These are phyloP conservation scores for Ustilago lituana DNA, from an alignment of 1,284 basidiomycete species.

Conservation along the genomic window DNA sequence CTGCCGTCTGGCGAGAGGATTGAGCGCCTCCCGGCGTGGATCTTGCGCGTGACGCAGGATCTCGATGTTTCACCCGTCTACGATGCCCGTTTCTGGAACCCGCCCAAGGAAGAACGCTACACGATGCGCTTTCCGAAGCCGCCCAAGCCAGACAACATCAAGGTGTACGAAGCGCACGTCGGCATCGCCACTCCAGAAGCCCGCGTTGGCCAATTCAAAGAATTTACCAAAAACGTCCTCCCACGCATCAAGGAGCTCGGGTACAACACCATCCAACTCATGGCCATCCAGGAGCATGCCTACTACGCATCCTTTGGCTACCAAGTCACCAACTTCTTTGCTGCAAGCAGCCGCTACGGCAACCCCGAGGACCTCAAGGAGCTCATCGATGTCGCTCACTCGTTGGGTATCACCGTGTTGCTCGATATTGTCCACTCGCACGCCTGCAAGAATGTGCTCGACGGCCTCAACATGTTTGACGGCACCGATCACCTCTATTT, in stretches of 20 bases:
- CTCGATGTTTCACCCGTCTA: conserved; percentile 87
- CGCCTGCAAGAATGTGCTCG: conserved; percentile 95
- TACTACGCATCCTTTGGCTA: conserved; percentile 99
- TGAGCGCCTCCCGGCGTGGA: conserved; percentile 93
- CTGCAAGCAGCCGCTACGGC: conserved; percentile 90
- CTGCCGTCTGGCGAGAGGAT: conserved; percentile 82
- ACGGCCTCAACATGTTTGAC: conserved; percentile 94
- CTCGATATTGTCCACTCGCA: conserved; percentile 98
- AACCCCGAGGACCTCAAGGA: conserved; percentile 92
- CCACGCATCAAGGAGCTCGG: conserved; percentile 89
- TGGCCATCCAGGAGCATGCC: conserved; percentile 89
- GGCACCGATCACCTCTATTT: conserved; percentile 97
- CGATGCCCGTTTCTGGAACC: conserved; percentile 99
- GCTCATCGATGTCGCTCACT: conserved; percentile 92
- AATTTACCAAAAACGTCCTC: conserved; percentile 82
- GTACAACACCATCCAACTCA: conserved; percentile 93
- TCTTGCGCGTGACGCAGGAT: conserved; percentile 93
- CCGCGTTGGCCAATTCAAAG: conserved; percentile 91
- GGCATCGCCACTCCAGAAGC: conserved; percentile 91
- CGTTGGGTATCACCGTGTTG: conserved; percentile 88
- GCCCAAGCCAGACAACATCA: conserved; percentile 75
- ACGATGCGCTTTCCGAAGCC: conserved; percentile 83
- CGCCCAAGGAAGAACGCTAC: conserved; percentile 77
- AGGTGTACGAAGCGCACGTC: conserved; percentile 97
- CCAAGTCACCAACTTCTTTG: conserved; percentile 96